These are phyloP conservation scores for Albophoma yamanashiensis DNA, from an alignment of 2,329 filamentous ascomycete species.

Conservation along the genomic window DNA sequence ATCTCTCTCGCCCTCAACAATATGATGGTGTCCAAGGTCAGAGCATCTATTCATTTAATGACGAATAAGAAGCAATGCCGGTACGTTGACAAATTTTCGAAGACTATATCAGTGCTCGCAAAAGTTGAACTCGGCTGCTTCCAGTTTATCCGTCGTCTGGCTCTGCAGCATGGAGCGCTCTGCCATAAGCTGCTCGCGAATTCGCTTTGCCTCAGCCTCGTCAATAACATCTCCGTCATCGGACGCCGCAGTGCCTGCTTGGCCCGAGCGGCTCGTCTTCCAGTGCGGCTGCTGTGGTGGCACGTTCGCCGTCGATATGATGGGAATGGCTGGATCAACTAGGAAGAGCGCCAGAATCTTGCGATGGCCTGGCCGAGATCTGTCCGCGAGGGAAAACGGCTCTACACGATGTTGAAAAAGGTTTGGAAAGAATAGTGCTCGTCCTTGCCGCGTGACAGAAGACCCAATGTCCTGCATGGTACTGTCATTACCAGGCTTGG, in stretches of 20 bases:
- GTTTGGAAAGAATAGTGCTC: conserved; percentile 47
- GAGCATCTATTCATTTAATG: not conserved
- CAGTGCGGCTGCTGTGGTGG: conserved; percentile 31
- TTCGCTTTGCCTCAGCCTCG: not conserved
- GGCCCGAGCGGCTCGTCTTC: conserved; percentile 3
- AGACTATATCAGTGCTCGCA: not conserved
- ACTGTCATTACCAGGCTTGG: not conserved
- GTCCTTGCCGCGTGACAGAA: conserved; percentile 33
- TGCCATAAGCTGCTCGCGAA: not conserved
- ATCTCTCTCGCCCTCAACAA: not conserved
- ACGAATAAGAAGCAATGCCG: not conserved
- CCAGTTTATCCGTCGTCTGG: not conserved
- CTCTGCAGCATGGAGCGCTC: not conserved
- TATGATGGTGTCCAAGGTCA: not conserved
- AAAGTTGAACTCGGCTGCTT: not conserved
- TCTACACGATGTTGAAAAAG: conserved; percentile 38
- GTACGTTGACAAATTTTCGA: not conserved
- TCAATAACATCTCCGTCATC: not conserved
- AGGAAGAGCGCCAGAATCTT: conserved; percentile 51
- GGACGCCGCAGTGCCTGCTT: not conserved
- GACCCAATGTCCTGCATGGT: conserved; percentile 29
- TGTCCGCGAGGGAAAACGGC: conserved; percentile 41
- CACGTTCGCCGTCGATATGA: conserved; percentile 32
- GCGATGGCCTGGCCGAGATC: conserved; percentile 42
- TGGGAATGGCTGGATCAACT: conserved; percentile 40